Conservation (phyloP, 164 flowering plant species). For the Magnolia changhungtana region DNA sequence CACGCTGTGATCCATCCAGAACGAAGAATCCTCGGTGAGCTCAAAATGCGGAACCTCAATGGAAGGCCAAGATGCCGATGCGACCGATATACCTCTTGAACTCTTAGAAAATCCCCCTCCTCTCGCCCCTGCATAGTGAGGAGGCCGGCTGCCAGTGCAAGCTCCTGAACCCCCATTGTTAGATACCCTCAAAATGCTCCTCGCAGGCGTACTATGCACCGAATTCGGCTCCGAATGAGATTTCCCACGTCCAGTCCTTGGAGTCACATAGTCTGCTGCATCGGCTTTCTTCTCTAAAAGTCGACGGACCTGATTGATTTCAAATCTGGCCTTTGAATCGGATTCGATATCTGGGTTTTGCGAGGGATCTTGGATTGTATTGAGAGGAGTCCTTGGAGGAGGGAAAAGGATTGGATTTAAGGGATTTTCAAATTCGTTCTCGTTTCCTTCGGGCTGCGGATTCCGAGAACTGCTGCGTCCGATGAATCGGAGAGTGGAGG, state of each 20-base stretch:
- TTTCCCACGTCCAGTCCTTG: constrained; percentile 36
- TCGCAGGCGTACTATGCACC: constrained; percentile 50
- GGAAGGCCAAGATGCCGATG: constrained; percentile 11
- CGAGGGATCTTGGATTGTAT: constrained; percentile 54
- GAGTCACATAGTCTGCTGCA: constrained; percentile 19
- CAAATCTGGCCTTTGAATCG: constrained; percentile 25
- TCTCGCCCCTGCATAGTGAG: constrained; percentile 26
- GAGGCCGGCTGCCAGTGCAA: constrained; percentile 25
- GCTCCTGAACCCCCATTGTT: constrained; percentile 27
- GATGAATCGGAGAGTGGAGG: neutral
- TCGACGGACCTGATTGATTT: constrained; percentile 6
- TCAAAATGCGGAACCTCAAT: constrained; percentile 56
- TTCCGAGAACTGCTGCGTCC: constrained; percentile 8
- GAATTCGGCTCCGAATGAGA: constrained; percentile 50
- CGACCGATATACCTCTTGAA: constrained; percentile 31
- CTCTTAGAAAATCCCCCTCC: constrained; percentile 33
- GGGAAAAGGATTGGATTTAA: constrained; percentile 24
- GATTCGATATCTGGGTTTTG: constrained; percentile 23
- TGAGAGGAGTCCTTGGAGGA: constrained; percentile 53
- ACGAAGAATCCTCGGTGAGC: constrained; percentile 60
- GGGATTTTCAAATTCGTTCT: constrained; percentile 40
- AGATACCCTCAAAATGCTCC: constrained; percentile 31
- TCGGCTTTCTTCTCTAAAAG: constrained; percentile 18
- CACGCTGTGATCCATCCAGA: constrained; percentile 85
- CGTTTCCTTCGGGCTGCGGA: constrained; percentile 26